These are phyloP conservation scores for Alternaria metachromatica DNA, from an alignment of 2,329 filamentous ascomycete genomes.

Conservation along the genomic window DNA sequence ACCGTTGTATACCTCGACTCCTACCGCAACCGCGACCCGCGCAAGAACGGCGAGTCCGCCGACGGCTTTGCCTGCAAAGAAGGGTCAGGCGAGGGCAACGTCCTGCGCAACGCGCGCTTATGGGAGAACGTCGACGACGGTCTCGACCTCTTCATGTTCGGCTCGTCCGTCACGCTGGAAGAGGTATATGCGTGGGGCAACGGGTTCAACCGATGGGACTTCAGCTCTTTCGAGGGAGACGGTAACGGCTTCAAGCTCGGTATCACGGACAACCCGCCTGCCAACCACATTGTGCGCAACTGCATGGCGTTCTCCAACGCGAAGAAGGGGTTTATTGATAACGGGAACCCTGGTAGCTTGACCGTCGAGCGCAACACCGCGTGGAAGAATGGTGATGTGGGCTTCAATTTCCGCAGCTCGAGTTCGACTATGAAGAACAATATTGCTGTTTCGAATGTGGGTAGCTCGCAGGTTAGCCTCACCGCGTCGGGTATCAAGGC, in stretches of 20 bases:
- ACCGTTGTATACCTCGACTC: slow-evolving; percentile 32
- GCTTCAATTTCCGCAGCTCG: slow-evolving; percentile 49
- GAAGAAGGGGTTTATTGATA: slow-evolving; percentile 57
- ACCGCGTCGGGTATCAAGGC: slow-evolving; percentile 17
- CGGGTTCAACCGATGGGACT: slow-evolving; percentile 56
- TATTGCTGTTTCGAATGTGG: slow-evolving; percentile 48
- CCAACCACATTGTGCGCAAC: slow-evolving; percentile 55
- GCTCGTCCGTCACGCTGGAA: slow-evolving; percentile 52
- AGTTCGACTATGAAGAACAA: slow-evolving; percentile 49
- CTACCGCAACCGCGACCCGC: slow-evolving; percentile 44
- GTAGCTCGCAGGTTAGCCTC: slow-evolving; percentile 22
- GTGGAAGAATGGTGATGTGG: slow-evolving; percentile 54
- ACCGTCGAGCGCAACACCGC: slow-evolving; percentile 54
- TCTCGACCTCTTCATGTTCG: slow-evolving; percentile 54
- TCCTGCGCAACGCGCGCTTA: slow-evolving; percentile 54
- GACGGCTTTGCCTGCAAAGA: slow-evolving; percentile 59
- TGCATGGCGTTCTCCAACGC: slow-evolving; percentile 55
- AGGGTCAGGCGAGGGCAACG: slow-evolving; percentile 56
- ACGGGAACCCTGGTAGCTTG: slow-evolving; percentile 52
- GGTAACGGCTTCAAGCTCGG: slow-evolving; percentile 60
- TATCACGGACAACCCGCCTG: slow-evolving; percentile 45
- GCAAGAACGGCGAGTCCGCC: slow-evolving; percentile 60
- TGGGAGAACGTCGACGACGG: slow-evolving; percentile 62
- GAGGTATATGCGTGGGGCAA: slow-evolving; percentile 58
- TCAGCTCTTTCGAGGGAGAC: slow-evolving; percentile 53